Percentiles rank a stretch among this genome's conserved stretches.
Evolutionary conservation across 2,329 filamentous ascomycete species (phyloP).

Genomic region (Incumbomyces lentus): DNA sequence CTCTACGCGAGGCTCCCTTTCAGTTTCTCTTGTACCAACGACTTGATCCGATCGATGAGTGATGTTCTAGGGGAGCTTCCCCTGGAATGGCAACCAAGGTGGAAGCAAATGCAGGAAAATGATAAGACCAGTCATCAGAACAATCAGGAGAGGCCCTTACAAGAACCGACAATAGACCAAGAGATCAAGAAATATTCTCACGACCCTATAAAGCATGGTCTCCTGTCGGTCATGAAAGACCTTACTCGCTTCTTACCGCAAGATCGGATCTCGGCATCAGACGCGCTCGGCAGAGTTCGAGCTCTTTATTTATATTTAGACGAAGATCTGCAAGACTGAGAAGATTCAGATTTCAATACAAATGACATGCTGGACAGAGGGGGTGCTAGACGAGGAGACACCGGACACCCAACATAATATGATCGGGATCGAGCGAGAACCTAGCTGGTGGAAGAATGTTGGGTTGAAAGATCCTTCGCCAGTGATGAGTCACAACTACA

Average conservation of each 20-base stretch:
- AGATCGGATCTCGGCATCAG: constrained; percentile 8
- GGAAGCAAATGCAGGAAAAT: constrained; percentile 3
- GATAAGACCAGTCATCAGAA: not conserved
- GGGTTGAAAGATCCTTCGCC: no score
- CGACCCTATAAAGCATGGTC: not conserved
- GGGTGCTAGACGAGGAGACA: no score
- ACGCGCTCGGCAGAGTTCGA: not conserved
- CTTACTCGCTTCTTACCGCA: not conserved
- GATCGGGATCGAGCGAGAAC: no score
- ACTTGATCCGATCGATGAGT: constrained; percentile 9
- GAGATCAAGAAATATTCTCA: not conserved
- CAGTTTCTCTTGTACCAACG: constrained; percentile 2
- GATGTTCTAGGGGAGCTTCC: constrained; percentile 8
- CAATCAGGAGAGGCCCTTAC: no score
- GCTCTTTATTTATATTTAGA: not conserved
- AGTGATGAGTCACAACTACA: no score
- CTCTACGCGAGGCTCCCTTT: constrained; percentile 7
- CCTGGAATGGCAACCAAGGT: constrained; percentile 7
- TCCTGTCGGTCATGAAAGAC: constrained; percentile 1
- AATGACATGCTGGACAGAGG: no score
- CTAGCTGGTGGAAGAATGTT: no score
- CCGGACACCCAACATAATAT: no score
- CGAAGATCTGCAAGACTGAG: not conserved
- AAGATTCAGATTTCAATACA: not conserved
- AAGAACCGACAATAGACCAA: not conserved